A percentile compares a stretch with the other conserved stretches of the same genome.
Conservation (phyloP, 179 eudicot species). For the Actinidia arguta region DNA sequence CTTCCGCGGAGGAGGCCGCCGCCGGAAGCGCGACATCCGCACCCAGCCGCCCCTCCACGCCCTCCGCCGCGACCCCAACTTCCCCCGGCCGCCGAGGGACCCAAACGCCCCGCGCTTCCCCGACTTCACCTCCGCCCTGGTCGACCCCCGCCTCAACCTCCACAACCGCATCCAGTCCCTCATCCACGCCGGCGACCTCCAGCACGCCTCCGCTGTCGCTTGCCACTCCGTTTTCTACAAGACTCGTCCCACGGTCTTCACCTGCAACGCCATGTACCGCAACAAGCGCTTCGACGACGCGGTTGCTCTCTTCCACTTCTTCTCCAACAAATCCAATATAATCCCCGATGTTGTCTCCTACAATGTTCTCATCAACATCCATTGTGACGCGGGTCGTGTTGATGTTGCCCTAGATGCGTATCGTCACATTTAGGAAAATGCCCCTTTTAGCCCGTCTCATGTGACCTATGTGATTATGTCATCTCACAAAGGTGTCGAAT, state of each 20-base stretch:
- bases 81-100: conserved; percentile 40
- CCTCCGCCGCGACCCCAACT: conserved; percentile 66
- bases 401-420: conserved; percentile 65
- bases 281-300: conserved; percentile 66
- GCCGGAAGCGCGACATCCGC: conserved; percentile 72
- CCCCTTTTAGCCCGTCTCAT: conserved; percentile 77
- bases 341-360: conserved; percentile 82
- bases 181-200: conserved; percentile 80
- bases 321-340: conserved; percentile 65
- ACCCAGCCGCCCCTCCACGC: conserved; percentile 87
- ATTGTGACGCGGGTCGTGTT: conserved; percentile 64
- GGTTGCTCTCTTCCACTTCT: conserved; percentile 67
- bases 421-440: conserved; percentile 45
- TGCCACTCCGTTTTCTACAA: conserved; percentile 70
- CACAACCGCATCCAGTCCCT: conserved; percentile 89
- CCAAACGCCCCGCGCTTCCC: conserved; percentile 53
- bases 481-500: conserved; percentile 81
- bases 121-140: conserved; percentile 65
- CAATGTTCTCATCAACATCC: conserved; percentile 58
- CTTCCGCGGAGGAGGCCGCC: conserved; percentile 85
- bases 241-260: conserved; percentile 85
- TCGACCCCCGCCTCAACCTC: conserved; percentile 83
- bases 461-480: conserved; percentile 79
- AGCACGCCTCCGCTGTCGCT: conserved; percentile 58
- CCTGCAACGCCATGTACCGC: conserved; percentile 87